These are phyloP conservation scores for Thermothelomyces thermophilus DNA, from an alignment of 2,329 filamentous ascomycete genomes.

Conservation along the genomic window DNA sequence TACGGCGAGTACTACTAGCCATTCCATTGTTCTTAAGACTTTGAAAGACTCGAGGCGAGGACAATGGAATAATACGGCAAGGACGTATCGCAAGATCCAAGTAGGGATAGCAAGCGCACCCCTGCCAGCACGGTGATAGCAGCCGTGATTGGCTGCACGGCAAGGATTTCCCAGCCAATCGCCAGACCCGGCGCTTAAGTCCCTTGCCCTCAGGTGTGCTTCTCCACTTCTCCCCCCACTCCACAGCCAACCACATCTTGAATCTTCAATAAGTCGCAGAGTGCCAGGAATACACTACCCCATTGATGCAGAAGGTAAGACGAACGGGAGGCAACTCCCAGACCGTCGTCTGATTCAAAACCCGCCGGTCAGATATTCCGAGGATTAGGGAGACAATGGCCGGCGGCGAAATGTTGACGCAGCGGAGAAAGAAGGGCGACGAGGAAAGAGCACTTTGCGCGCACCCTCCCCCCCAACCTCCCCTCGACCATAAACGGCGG, in stretches of 20 bases:
- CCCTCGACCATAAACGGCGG: not conserved
- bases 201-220: slow-evolving; percentile 10
- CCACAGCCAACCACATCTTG: slow-evolving; percentile 18
- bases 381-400: too few species aligned
- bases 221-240: slow-evolving; percentile 17
- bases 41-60: slow-evolving; percentile 10
- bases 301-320: too few species aligned
- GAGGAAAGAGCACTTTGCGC: too few species aligned
- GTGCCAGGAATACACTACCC: not conserved
- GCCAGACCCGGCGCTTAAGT: slow-evolving; percentile 24
- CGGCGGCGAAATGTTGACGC: too few species aligned
- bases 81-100: slow-evolving; percentile 19
- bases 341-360: too few species aligned
- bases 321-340: too few species aligned
- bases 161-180: slow-evolving; percentile 23
- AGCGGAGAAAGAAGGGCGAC: too few species aligned
- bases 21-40: too few species aligned
- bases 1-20: too few species aligned
- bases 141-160: slow-evolving; percentile 22
- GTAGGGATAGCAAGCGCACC: slow-evolving; percentile 21
- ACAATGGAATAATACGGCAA: slow-evolving; percentile 22
- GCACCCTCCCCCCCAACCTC: too few species aligned
- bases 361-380: too few species aligned
- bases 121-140: slow-evolving; percentile 23
- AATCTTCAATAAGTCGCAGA: slow-evolving; percentile 6